These are phyloP conservation scores for Zalerion maritima DNA, from an alignment of 495 filamentous ascomycete genomes.

Conservation along the genomic window DNA sequence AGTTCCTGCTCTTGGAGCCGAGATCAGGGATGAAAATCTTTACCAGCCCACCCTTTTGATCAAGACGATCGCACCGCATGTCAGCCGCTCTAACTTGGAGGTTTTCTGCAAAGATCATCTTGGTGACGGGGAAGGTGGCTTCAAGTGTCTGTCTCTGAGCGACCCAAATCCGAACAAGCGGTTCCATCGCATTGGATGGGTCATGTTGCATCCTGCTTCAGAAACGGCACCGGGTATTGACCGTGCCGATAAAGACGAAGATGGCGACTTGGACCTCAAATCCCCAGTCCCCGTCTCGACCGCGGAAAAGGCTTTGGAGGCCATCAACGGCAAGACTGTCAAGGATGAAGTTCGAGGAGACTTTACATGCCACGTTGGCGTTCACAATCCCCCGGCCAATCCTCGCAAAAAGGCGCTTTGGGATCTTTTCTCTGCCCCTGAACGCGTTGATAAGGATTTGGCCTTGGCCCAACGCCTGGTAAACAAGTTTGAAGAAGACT, in stretches of 20 bases:
- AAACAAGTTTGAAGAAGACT: constrained; percentile 65
- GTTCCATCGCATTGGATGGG: constrained; percentile 96
- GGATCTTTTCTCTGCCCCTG: constrained; percentile 86
- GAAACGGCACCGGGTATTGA: constrained; percentile 44
- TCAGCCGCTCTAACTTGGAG: constrained; percentile 86
- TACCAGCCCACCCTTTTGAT: constrained; percentile 85
- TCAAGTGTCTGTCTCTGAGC: constrained; percentile 82
- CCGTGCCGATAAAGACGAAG: constrained; percentile 50
- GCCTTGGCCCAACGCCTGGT: constrained; percentile 62
- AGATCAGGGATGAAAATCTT: constrained; percentile 69
- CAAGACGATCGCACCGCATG: constrained; percentile 94
- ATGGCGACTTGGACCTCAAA: constrained; percentile 23
- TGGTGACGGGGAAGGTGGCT: constrained; percentile 71
- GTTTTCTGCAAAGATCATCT: constrained; percentile 84
- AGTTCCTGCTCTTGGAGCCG: constrained; percentile 61
- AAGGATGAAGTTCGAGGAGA: constrained; percentile 84
- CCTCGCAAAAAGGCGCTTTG: constrained; percentile 93
- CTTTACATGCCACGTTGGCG: constrained; percentile 92
- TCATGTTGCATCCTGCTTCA: constrained; percentile 72
- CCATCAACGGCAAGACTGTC: constrained; percentile 91
- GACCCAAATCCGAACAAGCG: constrained; percentile 95
- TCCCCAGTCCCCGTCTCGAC: constrained; percentile 30
- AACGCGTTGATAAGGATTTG: constrained; percentile 74
- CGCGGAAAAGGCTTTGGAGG: constrained; percentile 75
- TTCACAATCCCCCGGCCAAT: constrained; percentile 75